Conservation (phyloP, 2,329 filamentous ascomycete species). For the Thermothelomyces thermophilus region DNA sequence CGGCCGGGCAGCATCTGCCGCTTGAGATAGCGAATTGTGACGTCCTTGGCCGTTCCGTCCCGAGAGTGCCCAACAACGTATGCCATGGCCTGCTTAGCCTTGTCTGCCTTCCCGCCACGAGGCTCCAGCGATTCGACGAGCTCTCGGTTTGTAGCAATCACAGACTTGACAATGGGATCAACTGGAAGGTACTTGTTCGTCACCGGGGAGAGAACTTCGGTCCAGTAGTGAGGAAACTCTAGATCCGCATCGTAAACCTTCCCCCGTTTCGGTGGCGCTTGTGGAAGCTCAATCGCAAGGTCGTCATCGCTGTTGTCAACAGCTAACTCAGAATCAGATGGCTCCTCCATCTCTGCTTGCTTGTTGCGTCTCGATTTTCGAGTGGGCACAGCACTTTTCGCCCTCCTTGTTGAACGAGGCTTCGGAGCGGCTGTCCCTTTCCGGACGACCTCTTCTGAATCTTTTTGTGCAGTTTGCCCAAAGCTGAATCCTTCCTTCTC, state of each 20-base stretch:
- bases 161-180: slow-evolving; percentile 63
- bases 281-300: slow-evolving; percentile 51
- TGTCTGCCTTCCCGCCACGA: slow-evolving; percentile 74
- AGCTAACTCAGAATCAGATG: slow-evolving; percentile 42
- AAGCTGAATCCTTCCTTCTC: slow-evolving; percentile 34
- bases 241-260: slow-evolving; percentile 67
- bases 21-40: slow-evolving; percentile 85
- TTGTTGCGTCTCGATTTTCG: slow-evolving; percentile 8
- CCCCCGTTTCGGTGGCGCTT: slow-evolving; percentile 37
- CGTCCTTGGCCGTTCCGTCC: slow-evolving; percentile 88
- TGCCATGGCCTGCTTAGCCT: slow-evolving; percentile 79
- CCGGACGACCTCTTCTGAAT: slow-evolving; percentile 15
- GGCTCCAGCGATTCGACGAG: slow-evolving; percentile 72
- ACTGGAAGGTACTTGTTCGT: slow-evolving; percentile 74
- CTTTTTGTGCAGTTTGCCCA: slow-evolving; percentile 16
- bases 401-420: slow-evolving; percentile 19
- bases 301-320: slow-evolving; percentile 52
- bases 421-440: slow-evolving; percentile 6
- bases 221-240: slow-evolving; percentile 86
- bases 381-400: slow-evolving; percentile 7
- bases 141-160: slow-evolving; percentile 66
- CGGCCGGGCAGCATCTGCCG: slow-evolving; percentile 76
- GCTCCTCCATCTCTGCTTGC: slow-evolving; percentile 33
- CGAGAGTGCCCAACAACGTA: slow-evolving; percentile 79
- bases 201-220: slow-evolving; percentile 76